Evolutionary conservation across 495 filamentous ascomycete species (phyloP).

Genomic region (Penicillium angulare): DNA sequence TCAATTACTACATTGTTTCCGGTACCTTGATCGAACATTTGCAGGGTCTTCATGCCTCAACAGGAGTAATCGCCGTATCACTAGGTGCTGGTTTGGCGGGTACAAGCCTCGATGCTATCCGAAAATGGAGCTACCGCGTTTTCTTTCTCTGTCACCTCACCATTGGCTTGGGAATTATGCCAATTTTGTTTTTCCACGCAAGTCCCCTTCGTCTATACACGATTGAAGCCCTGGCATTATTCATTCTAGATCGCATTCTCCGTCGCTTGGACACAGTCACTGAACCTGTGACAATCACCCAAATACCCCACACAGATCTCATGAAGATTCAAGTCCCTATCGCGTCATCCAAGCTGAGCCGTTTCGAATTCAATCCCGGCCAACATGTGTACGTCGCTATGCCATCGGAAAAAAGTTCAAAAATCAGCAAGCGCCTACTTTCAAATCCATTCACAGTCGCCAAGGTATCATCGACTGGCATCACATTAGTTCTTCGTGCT

Average conservation of each 20-base stretch:
- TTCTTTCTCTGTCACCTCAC: slow-evolving; percentile 7
- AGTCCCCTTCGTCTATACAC: slow-evolving; percentile 1
- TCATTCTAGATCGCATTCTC: slow-evolving; percentile 5
- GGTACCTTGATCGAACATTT: neutral
- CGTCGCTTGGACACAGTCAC: neutral
- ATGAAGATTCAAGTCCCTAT: slow-evolving; percentile 2
- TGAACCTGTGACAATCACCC: neutral
- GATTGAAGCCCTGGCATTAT: neutral
- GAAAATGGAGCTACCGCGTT: slow-evolving; percentile 6
- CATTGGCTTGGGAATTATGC: neutral
- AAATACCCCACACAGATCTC: neutral
- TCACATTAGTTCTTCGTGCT: slow-evolving; percentile 5
- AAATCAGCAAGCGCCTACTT: neutral
- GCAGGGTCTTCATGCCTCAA: neutral
- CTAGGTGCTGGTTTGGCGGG: neutral
- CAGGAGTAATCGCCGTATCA: neutral
- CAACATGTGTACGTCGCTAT: slow-evolving; percentile 5
- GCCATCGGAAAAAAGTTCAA: neutral
- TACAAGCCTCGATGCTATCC: slow-evolving; percentile 1
- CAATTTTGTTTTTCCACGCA: slow-evolving; percentile 4
- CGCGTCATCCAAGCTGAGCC: neutral
- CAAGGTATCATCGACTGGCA: neutral
- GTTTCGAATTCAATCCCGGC: neutral
- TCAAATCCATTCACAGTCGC: slow-evolving; percentile 9
- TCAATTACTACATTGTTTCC: slow-evolving; percentile 5